These are phyloP conservation scores for Echinochloa phyllopogon DNA, from an alignment of 176 grass and related monocot species.

Conservation along the genomic window DNA sequence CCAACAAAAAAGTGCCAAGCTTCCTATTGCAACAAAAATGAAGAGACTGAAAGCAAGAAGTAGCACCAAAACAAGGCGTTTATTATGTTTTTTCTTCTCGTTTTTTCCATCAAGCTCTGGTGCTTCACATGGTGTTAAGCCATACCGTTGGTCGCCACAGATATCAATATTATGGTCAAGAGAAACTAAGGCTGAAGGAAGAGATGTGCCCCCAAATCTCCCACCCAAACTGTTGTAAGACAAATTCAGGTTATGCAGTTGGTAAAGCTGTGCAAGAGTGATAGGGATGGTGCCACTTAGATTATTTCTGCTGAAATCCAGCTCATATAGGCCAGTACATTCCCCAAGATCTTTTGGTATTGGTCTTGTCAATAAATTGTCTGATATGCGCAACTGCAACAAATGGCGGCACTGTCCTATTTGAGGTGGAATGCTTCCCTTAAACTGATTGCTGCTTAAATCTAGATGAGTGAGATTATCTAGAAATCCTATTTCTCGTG, in stretches of 20 bases:
- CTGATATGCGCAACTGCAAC: accelerated
- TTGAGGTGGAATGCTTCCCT: conserved; percentile 4
- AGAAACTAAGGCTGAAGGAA: accelerated
- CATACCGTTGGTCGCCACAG: background rate
- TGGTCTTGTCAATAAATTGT: background rate
- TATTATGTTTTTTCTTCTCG: background rate
- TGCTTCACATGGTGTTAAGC: background rate
- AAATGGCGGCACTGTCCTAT: background rate
- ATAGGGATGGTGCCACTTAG: conserved; percentile 18
- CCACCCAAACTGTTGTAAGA: background rate
- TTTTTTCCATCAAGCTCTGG: background rate
- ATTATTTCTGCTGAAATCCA: conserved; percentile 35
- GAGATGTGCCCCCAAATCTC: background rate
- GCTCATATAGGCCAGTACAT: accelerated
- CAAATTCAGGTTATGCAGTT: background rate
- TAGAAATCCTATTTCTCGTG: conserved; percentile 10
- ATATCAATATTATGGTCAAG: background rate
- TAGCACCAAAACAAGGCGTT: background rate
- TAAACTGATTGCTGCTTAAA: background rate
- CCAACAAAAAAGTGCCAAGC: background rate
- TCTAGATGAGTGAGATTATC: background rate
- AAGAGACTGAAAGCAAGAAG: background rate
- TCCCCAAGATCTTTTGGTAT: conserved; percentile 36
- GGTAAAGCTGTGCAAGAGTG: accelerated
- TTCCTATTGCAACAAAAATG: background rate